Percentiles rank a stretch among this genome's conserved stretches.
Evolutionary conservation across 2,329 filamentous ascomycete species (phyloP).

Genomic region (Claviceps sp.): DNA sequence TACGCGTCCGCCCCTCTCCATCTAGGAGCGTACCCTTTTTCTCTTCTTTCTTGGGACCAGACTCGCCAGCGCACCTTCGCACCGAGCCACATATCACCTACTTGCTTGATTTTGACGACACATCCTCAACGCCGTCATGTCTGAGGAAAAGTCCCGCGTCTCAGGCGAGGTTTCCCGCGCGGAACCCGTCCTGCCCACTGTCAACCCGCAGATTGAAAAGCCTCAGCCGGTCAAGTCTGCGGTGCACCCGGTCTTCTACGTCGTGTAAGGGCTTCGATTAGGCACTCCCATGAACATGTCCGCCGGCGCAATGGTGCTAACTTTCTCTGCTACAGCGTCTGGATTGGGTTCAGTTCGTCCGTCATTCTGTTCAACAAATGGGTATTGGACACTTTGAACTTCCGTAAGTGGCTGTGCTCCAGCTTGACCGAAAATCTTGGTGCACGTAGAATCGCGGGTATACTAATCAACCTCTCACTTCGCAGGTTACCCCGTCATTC

Average conservation of each 20-base stretch:
- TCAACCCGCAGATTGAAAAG: conserved; percentile 67
- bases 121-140: conserved; percentile 15
- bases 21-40: conserved; percentile 1
- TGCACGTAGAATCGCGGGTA: neutral
- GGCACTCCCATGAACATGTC: neutral
- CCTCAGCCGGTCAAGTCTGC: conserved; percentile 46
- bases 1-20: conserved; percentile 19
- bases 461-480: neutral
- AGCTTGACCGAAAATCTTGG: neutral
- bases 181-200: conserved; percentile 60
- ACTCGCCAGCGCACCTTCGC: conserved; percentile 5
- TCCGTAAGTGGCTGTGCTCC: conserved; percentile 34
- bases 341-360: conserved; percentile 85
- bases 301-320: neutral
- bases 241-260: conserved; percentile 77
- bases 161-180: conserved; percentile 62
- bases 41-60: conserved; percentile 10
- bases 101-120: neutral
- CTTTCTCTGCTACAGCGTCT: conserved; percentile 44
- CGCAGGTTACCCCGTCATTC: conserved; percentile 58
- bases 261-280: conserved; percentile 38
- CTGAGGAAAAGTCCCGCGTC: conserved; percentile 68
- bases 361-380: conserved; percentile 99
- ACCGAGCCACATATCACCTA: conserved; percentile 3
- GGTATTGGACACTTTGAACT: conserved; percentile 75